These are phyloP conservation scores for Xylariales sp. DNA, from an alignment of 2,329 filamentous ascomycete species.

Conservation along the genomic window DNA sequence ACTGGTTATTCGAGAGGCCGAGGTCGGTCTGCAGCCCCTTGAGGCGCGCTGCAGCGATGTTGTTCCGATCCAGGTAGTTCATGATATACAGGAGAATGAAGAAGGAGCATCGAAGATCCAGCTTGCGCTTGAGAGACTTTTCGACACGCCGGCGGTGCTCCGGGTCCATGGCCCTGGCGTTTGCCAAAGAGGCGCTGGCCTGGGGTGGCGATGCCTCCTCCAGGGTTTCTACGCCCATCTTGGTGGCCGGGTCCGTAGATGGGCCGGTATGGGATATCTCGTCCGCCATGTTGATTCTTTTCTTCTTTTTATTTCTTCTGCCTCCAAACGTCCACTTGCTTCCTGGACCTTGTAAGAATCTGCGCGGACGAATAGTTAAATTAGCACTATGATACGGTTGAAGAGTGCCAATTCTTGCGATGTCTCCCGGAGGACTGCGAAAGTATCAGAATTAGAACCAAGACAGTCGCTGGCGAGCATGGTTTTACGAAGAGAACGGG, in stretches of 20 bases:
- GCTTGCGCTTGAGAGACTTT: constrained; percentile 62
- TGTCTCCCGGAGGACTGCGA: too few species aligned
- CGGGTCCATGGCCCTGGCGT: constrained; percentile 26
- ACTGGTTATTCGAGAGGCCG: constrained; percentile 42
- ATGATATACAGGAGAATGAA: constrained; percentile 73
- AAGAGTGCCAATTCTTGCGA: too few species aligned
- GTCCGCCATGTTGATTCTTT: constrained; percentile 17
- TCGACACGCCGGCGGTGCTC: constrained; percentile 55
- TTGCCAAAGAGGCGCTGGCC: constrained; percentile 1
- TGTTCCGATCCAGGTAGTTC: constrained; percentile 68
- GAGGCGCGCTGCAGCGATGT: constrained; percentile 63
- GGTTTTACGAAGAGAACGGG: too few species aligned
- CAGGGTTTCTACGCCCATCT: constrained; percentile 15
- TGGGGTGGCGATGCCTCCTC: constrained; percentile 11
- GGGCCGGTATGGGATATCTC: constrained; percentile 16
- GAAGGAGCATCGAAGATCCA: constrained; percentile 63
- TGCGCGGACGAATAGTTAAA: too few species aligned
- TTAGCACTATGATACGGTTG: too few species aligned
- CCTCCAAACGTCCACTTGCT: too few species aligned
- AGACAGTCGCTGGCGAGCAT: too few species aligned
- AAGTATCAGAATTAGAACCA: too few species aligned
- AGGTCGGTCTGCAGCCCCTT: constrained; percentile 61
- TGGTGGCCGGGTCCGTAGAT: constrained; percentile 5
- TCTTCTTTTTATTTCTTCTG: too few species aligned
- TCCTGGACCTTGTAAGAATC: too few species aligned